Conservation (phyloP, 148 eudicot genomes). For the Heliamphora exappendiculata region DNA sequence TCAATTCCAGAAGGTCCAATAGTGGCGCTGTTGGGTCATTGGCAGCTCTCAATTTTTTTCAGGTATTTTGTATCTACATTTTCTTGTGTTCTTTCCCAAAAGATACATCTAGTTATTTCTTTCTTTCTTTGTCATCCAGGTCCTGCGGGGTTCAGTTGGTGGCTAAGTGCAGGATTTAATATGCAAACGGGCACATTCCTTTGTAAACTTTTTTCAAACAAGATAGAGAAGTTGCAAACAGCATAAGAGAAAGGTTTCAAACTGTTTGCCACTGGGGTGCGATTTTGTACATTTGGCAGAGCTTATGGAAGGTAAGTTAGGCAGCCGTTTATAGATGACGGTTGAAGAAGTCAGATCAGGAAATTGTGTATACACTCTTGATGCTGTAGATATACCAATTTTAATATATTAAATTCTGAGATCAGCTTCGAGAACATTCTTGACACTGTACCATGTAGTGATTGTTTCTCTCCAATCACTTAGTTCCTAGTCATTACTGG, state of each 20-base stretch:
- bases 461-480: background rate
- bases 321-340: background rate
- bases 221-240: conserved; percentile 3
- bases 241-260: conserved; percentile 4
- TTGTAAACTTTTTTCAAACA: background rate
- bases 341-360: background rate
- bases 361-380: conserved; percentile 6
- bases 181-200: background rate
- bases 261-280: conserved; percentile 1
- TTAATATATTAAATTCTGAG: background rate
- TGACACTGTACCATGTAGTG: background rate
- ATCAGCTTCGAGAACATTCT: background rate
- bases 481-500: background rate
- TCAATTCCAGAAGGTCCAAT: conserved; percentile 32
- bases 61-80: background rate
- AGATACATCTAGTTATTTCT: background rate
- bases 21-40: background rate
- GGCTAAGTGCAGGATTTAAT: background rate
- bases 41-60: background rate
- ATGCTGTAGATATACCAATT: background rate
- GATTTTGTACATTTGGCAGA: conserved; percentile 13
- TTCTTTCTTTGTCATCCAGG: background rate
- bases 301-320: conserved; percentile 8
- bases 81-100: background rate
- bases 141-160: background rate